Evolutionary conservation across 352 stramenopile genomes (phyloP), one percentile per base, ranked within the genome.

Genomic region (Pythium coloratum): DNA sequence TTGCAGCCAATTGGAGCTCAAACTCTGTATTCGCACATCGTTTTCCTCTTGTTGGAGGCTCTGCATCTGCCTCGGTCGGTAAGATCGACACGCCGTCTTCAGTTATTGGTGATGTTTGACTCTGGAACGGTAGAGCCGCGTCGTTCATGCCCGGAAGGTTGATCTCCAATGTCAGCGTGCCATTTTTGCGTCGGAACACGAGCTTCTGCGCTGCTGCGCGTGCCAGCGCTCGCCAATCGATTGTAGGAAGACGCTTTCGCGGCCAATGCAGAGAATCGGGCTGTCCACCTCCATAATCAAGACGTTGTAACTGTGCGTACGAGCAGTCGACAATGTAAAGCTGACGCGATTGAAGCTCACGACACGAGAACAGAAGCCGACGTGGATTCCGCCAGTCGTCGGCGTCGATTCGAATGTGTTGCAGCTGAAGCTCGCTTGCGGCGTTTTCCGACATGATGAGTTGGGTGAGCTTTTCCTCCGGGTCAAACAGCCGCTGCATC

Each of bases 331-430:
- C 64, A 26, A 72, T 79, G 34, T 87, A 89, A 26, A 61, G 67
- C 2, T 73, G 76, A 12, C 73, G 79, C 6, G 79, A 76, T 28
- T 89, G 73, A 1, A 80, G 54, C 46, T 91, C 78, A 30, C 71
- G 69, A 30, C 70, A 88, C 2, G 80, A 89, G 53, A 89, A 89
- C 46, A 84, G 69, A 2, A 91, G 64, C 3, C 79, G 71, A 2
- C 68, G 67, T 24, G 83, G 77, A 8, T 73, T 66, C 14, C 70
- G 51, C 26, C 81, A 61, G 36, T 77, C 42, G 38, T 91, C 77
- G 1, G 85, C 56, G 42, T 88, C 72, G 13, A 88, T 63, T 4
- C 77, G 76, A 10, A 91, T 9, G 1, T 73, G 72, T 42, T 76
- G 36, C 20, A 81, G 71, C 3, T 59, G 68, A 1, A 86, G 64